Base-by-base conservation (phyloP, 495 filamentous ascomycete genomes). In the Cudoniella acicularis region DNA sequence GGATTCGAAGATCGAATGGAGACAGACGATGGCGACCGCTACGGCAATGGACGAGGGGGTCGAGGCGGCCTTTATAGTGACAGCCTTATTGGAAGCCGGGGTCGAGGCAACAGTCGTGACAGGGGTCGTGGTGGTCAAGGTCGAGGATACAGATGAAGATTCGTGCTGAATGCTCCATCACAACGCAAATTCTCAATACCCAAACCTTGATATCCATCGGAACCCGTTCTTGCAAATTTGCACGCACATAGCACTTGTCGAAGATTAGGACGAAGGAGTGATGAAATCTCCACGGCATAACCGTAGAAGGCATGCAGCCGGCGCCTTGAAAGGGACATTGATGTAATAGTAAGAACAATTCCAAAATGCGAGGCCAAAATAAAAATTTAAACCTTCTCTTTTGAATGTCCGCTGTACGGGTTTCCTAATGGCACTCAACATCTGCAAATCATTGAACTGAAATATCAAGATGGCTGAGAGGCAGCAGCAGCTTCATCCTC, bases 1-100 rank as follows among this genome's bases (percentile, higher is more conserved):
- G 87, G 85, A 1, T 87, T 87, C 58, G 75, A 73, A 10, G 76
- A 83, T 54, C 70, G 73, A n/a, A 80, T 79, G 77, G 77, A 83
- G 1, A 75, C 65, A 10, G 74, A 79, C 48, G 63, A 61, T 21
- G 46, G 54, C 20, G 59, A 56, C 23, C 43, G 60, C 11, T 25
- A 64, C 30, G 65, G 63, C 16, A 18, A 30, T 18, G 61, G 57
- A 16, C 49, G 66, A 43, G 59, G n/a, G n/a, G n/a, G 57, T 22
- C 59, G 59, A 54, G 62, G 69, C 13, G 67, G 72, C 10, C 64
- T 80, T 1, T 80, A 81, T 52, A 81, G 77, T 52, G 77, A 81
- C 58, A 66, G 56, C 41, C 24, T 73, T 40, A 59, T 78, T 57
- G 50, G 53, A 10, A 40, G 43, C 3, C 66, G 63, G 21, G 70